Conservation (phyloP, 1,139 yeast species). For the Suhomyces guaymorum region DNA sequence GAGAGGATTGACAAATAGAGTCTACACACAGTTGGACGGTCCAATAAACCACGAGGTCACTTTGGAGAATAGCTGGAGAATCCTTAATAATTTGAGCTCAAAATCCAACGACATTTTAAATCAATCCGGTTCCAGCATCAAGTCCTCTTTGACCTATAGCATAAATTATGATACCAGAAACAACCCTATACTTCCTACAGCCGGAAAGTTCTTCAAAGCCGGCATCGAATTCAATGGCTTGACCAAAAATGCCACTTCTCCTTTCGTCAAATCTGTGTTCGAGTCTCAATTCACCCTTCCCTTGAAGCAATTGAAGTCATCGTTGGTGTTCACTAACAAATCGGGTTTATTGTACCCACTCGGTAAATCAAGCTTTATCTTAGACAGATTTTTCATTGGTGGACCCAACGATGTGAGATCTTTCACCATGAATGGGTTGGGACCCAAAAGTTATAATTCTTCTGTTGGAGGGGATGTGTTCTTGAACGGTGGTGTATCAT, state of each 20-base stretch:
- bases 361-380: conserved; percentile 48
- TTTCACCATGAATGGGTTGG: conserved; percentile 75
- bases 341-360: conserved; percentile 53
- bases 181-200: conserved; percentile 53
- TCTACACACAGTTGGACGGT: conserved; percentile 35
- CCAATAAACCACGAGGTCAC: conserved; percentile 56
- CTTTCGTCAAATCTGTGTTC: conserved; percentile 47
- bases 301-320: conserved; percentile 22
- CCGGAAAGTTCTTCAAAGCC: conserved; percentile 55
- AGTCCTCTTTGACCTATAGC: conserved; percentile 56
- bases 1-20: conserved; percentile 59
- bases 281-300: conserved; percentile 47
- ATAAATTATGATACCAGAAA: conserved; percentile 59
- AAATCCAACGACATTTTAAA: conserved; percentile 34
- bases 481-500: conserved; percentile 67
- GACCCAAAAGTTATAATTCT: conserved; percentile 68
- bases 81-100: conserved; percentile 48
- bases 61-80: conserved; percentile 65
- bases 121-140: conserved; percentile 63
- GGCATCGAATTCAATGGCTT: conserved; percentile 62
- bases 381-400: conserved; percentile 59
- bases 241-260: conserved; percentile 26
- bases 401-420: conserved; percentile 86
- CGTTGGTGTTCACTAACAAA: conserved; percentile 46
- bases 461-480: conserved; percentile 83